These are phyloP conservation scores for Corylus americana DNA, from an alignment of 306 rosid genomes.

Conservation along the genomic window DNA sequence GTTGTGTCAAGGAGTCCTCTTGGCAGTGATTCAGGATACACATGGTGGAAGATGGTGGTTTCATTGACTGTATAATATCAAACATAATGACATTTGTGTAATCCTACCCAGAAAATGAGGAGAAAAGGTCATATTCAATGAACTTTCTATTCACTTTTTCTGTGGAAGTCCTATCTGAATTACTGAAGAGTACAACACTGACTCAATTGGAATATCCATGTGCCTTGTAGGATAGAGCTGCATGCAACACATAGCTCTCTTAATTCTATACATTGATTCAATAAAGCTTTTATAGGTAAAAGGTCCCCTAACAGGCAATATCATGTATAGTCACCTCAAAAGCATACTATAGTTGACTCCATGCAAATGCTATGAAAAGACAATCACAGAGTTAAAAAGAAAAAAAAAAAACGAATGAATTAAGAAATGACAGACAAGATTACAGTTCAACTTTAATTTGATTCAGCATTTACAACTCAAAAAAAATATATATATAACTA, in stretches of 20 bases:
- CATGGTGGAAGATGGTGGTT: not conserved
- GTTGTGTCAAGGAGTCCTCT: not conserved
- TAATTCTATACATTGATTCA: not conserved
- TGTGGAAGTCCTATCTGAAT: not conserved
- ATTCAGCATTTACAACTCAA: not conserved
- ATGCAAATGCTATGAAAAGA: too few relatives aligned
- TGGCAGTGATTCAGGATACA: not conserved
- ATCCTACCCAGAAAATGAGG: not conserved
- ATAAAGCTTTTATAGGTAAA: not conserved
- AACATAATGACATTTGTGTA: not conserved
- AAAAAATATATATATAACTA: not conserved
- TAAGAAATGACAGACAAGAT: not conserved
- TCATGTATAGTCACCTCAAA: not conserved
- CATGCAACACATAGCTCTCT: not conserved
- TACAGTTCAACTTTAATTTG: not conserved
- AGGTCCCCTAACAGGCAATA: not conserved
- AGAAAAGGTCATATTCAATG: not conserved
- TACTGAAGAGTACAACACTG: not conserved
- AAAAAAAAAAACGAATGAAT: not conserved
- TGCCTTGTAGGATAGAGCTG: not conserved
- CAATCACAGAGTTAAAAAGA: too few relatives aligned
- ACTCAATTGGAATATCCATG: not conserved
- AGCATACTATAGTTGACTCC: too few relatives aligned
- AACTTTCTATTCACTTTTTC: not conserved
- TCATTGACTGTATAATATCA: not conserved